These are phyloP conservation scores for Geranium brycei DNA, from an alignment of 345 rosid species.

Conservation along the genomic window DNA sequence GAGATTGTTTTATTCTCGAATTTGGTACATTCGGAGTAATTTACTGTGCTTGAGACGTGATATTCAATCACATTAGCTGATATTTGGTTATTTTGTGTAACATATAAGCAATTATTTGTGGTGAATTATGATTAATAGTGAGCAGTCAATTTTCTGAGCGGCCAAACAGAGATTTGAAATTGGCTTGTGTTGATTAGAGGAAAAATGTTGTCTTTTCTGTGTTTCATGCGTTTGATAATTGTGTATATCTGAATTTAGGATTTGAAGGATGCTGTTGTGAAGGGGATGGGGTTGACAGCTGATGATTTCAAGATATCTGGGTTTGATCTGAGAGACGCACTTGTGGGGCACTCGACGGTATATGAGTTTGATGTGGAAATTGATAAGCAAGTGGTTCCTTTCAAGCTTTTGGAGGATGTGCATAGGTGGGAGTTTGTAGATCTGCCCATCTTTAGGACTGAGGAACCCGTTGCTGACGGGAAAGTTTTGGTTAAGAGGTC, in stretches of 20 bases:
- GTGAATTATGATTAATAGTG: too few relatives aligned
- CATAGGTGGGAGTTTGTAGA: slow-evolving; percentile 82
- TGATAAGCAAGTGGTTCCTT: slow-evolving; percentile 52
- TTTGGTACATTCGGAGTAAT: neutral
- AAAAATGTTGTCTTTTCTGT: neutral
- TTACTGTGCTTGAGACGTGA: neutral
- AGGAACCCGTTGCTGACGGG: slow-evolving; percentile 20
- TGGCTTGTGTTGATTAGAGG: neutral
- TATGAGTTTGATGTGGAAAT: slow-evolving; percentile 72
- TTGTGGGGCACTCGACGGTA: slow-evolving; percentile 72
- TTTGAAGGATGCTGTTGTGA: slow-evolving; percentile 77
- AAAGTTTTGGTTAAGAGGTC: slow-evolving; percentile 36
- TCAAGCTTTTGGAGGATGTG: slow-evolving; percentile 86
- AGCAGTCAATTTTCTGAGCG: too few relatives aligned
- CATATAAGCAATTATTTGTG: too few relatives aligned
- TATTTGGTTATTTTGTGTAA: too few relatives aligned
- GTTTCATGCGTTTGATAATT: neutral
- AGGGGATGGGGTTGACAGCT: slow-evolving; percentile 66
- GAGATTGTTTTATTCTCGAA: neutral
- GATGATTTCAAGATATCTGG: slow-evolving; percentile 69
- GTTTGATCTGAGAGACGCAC: slow-evolving; percentile 72
- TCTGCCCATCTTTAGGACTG: slow-evolving; percentile 58
- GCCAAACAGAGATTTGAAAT: too few relatives aligned
- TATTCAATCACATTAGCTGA: neutral
- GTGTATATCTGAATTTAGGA: slow-evolving; percentile 29